Base-by-base conservation (phyloP, 83 land plant genomes). In the Diphasiastrum complanatum region DNA sequence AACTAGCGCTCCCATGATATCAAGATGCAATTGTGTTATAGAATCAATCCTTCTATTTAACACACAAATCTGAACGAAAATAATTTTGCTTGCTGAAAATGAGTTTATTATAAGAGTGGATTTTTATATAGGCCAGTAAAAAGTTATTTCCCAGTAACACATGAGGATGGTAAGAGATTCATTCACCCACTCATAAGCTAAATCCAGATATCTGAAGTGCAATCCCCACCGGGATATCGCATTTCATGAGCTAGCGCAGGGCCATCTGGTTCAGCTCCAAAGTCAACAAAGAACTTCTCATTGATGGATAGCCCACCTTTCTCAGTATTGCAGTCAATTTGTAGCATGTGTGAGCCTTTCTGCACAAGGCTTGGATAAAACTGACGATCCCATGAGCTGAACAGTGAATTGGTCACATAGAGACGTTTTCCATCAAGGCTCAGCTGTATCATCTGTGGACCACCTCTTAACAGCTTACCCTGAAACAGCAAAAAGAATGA, bases 221-320 rank as follows among this genome's bases (percentile, higher is more conserved):
- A 93, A 59, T 93, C 98, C 12, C 98, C 98, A 38, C 98, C 98
- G 29, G 91, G 96, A 61, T 93, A 93, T 45, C 98, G 85, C 92
- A 89, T 90, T 67, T 93, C 98, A 73, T 93, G 98, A 27, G 98
- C 96, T 20, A 93, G 78, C 6, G 98, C 76, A 38, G 98, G 98
- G 24, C 98, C 98, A 12, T 85, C 91, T 10, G 98, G 92, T 60
- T 93, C 98, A 3, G 70, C 18, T 33, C 78, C 96, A 61, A 93
- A 93, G 63, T 93, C 96, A 14, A 93, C 96, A 51, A 93, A 93
- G 74, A 89, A 93, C 28, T 81, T 73, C 0, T 85, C 69, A 56
- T 93, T 93, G 33, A 85, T 18, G 2, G 72, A 18, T 3, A 93
- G 73, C 18, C 98, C 96, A 11, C 96, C 98, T 52, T 81, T 79